phyloP scores from a whole-genome alignment of 192 early-diverging fungal genomes.

The Fimicolochytrium jonesii region DNA sequence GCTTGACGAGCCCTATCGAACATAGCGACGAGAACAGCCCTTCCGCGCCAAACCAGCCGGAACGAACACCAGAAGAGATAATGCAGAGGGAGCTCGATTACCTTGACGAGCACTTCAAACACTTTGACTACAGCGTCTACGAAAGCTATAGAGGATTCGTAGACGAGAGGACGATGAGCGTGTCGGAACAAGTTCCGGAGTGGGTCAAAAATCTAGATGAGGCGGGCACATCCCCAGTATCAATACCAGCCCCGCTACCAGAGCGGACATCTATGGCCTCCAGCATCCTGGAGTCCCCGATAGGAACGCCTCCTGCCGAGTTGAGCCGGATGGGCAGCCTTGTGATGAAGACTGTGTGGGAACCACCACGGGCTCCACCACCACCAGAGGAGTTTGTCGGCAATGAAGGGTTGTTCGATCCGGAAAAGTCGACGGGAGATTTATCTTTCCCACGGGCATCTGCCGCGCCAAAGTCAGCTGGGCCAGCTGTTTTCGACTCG shows the following conservation, averaged over 20 bases:
- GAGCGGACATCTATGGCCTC: background rate
- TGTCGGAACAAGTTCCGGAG: constrained; percentile 60
- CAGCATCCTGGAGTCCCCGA: constrained; percentile 5
- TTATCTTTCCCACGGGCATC: too few relatives aligned
- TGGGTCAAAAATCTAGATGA: constrained; percentile 57
- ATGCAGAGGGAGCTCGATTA: constrained; percentile 60
- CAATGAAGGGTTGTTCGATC: too few relatives aligned
- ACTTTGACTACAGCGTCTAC: constrained; percentile 80
- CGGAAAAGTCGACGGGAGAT: too few relatives aligned
- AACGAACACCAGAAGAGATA: constrained; percentile 37
- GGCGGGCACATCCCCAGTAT: too few relatives aligned
- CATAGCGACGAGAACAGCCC: too few relatives aligned
- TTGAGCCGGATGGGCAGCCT: constrained; percentile 6
- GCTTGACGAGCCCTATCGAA: background rate
- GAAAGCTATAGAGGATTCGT: constrained; percentile 55
- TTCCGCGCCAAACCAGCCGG: background rate
- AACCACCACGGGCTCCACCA: too few relatives aligned
- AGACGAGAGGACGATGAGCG: constrained; percentile 57
- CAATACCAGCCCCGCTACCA: background rate
- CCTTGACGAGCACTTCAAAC: constrained; percentile 67
- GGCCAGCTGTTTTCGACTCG: too few relatives aligned
- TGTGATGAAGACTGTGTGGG: too few relatives aligned
- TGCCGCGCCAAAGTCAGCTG: too few relatives aligned
- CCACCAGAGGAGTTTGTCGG: too few relatives aligned
- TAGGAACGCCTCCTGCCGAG: background rate